Conservation (phyloP, 2,329 filamentous ascomycete genomes). For the Hymenoscyphus occultus region DNA sequence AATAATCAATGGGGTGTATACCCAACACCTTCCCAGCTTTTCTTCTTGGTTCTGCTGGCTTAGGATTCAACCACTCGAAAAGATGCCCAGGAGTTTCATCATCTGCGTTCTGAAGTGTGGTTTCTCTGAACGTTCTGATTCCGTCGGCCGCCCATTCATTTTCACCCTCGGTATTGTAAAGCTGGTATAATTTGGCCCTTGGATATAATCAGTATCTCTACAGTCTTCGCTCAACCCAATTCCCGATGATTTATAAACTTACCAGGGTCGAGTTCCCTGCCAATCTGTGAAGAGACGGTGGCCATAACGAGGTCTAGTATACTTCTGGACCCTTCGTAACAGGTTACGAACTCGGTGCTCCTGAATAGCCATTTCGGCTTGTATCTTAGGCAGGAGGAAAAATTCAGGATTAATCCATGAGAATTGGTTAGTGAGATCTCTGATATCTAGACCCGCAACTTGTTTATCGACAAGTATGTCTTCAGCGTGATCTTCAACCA, state of each 20-base stretch:
- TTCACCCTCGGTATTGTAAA: conserved; percentile 11
- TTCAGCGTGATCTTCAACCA: conserved; percentile 11
- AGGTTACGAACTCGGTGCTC: not conserved
- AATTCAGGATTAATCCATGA: not conserved
- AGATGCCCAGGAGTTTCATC: not conserved
- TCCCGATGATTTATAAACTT: not conserved
- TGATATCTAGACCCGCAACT: conserved; percentile 14
- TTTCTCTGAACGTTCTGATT: conserved; percentile 4
- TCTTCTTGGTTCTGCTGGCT: not conserved
- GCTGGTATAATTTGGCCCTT: conserved; percentile 9
- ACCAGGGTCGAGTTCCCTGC: conserved; percentile 20
- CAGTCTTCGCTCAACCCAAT: not conserved
- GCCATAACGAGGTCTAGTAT: conserved; percentile 20
- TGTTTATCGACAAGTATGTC: conserved; percentile 25
- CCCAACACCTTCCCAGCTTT: conserved; percentile 8
- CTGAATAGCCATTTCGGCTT: not conserved
- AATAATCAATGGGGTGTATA: conserved; percentile 11
- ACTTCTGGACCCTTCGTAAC: not conserved
- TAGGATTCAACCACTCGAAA: not conserved
- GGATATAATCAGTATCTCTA: conserved; percentile 5
- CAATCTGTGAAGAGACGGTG: conserved; percentile 22
- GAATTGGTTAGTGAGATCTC: not conserved
- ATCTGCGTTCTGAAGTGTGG: not conserved
- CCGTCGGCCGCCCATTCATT: conserved; percentile 8
- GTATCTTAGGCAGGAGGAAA: too few species aligned